Conservation (phyloP, 495 filamentous ascomycete genomes). For the Trichocladium antarcticum region DNA sequence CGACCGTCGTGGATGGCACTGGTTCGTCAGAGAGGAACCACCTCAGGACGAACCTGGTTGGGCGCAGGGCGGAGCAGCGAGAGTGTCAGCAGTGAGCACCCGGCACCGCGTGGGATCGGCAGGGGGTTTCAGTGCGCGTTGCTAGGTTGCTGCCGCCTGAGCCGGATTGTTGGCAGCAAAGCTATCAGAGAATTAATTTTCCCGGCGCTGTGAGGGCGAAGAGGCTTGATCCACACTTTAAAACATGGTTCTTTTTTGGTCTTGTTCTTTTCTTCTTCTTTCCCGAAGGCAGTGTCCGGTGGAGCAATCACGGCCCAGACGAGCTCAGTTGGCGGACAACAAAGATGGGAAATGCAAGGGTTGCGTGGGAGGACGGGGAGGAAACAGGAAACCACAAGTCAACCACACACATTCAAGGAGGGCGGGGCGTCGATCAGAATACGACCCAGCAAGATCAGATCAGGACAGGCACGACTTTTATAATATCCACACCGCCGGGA, state of each 20-base stretch:
- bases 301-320: too few species aligned
- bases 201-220: constrained; percentile 12
- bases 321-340: too few species aligned
- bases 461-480: constrained; percentile 3
- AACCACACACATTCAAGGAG: not conserved
- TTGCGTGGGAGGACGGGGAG: too few species aligned
- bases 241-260: constrained; percentile 1
- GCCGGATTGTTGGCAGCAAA: constrained; percentile 14
- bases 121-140: not conserved
- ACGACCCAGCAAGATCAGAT: not conserved
- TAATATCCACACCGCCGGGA: not conserved
- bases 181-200: constrained; percentile 14
- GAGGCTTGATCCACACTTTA: constrained; percentile 5
- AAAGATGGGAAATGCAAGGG: too few species aligned
- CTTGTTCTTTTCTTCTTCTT: not conserved
- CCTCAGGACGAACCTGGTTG: not conserved
- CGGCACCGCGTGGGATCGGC: not conserved
- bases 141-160: constrained; percentile 5
- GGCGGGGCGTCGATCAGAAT: not conserved
- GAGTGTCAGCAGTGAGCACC: not conserved
- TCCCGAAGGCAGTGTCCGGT: not conserved
- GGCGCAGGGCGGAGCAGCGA: constrained; percentile 4
- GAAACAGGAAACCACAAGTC: too few species aligned
- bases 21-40: constrained; percentile 1
- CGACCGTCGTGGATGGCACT: constrained; percentile 7